Evolutionary conservation across 2,329 filamentous ascomycete genomes (phyloP).

Genomic region (Fusarium sp.): DNA sequence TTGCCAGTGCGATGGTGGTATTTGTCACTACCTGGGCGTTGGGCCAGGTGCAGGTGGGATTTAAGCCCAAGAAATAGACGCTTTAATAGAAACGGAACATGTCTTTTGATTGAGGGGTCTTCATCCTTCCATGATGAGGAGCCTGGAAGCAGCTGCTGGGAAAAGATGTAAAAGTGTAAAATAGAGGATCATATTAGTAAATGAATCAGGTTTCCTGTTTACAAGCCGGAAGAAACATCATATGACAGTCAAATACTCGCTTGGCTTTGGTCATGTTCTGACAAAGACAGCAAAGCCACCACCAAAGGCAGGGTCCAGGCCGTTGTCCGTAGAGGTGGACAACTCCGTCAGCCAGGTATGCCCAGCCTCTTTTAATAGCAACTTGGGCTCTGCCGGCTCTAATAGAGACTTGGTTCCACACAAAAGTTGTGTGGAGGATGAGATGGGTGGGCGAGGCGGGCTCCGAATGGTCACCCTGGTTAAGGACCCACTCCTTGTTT

Average conservation of each 20-base stretch:
- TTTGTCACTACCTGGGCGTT: constrained; percentile 81
- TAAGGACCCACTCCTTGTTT: constrained; percentile 38
- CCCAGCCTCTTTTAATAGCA: constrained; percentile 20
- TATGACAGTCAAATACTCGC: constrained; percentile 1
- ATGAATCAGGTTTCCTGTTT: constrained; percentile 15
- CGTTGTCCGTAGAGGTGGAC: constrained; percentile 4
- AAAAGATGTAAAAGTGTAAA: constrained; percentile 44
- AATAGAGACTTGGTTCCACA: neutral
- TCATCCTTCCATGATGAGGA: constrained; percentile 14
- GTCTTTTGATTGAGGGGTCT: constrained; percentile 19
- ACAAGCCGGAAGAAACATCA: constrained; percentile 2
- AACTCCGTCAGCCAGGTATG: constrained; percentile 3
- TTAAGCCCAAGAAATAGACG: constrained; percentile 62
- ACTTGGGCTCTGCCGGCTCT: constrained; percentile 5
- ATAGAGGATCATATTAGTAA: constrained; percentile 33
- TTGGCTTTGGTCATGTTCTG: constrained; percentile 21
- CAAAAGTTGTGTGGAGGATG: constrained; percentile 27
- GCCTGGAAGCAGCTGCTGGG: constrained; percentile 21
- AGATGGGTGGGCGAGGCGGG: constrained; percentile 37
- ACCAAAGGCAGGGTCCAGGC: constrained; percentile 13
- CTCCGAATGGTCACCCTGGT: constrained; percentile 37
- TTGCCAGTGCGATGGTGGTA: constrained; percentile 76
- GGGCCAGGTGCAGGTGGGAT: constrained; percentile 84
- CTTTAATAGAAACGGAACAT: constrained; percentile 20
- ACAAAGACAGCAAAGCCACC: constrained; percentile 31